Evolutionary conservation across 2,329 filamentous ascomycete species (phyloP).

Genomic region (Trichoderma oligosporum): DNA sequence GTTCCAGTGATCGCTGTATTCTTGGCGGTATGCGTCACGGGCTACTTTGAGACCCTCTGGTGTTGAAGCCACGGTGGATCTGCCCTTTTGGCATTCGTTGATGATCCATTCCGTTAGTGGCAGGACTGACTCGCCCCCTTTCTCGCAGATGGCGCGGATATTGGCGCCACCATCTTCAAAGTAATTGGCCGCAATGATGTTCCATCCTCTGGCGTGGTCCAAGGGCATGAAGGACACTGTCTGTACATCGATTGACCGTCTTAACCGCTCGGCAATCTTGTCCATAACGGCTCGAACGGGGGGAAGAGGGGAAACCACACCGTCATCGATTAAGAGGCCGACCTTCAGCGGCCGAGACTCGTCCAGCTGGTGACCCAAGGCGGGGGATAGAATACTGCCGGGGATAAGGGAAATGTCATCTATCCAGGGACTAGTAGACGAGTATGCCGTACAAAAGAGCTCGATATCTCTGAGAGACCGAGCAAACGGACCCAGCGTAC

Average conservation of each 20-base stretch:
- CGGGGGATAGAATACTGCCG: conserved; percentile 5
- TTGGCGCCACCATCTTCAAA: conserved; percentile 78
- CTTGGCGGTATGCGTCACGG: conserved; percentile 79
- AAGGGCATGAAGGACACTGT: conserved; percentile 53
- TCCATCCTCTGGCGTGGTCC: conserved; percentile 67
- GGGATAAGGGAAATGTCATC: conserved; percentile 95
- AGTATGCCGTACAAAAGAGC: conserved; percentile 39
- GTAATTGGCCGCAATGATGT: conserved; percentile 97
- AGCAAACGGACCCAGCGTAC: conserved; percentile 54
- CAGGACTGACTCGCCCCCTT: conserved; percentile 68
- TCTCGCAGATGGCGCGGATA: conserved; percentile 68
- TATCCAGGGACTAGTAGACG: conserved; percentile 61
- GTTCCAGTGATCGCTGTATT: conserved; percentile 66
- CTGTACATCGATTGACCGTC: conserved; percentile 81
- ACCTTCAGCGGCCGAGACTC: conserved; percentile 68
- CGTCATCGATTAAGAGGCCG: conserved; percentile 90
- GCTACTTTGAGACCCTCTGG: conserved; percentile 86
- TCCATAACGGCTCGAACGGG: conserved; percentile 88
- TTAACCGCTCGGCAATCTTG: conserved; percentile 93
- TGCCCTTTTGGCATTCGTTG: conserved; percentile 12
- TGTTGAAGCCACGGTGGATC: conserved; percentile 58
- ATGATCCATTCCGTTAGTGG: conserved; percentile 17
- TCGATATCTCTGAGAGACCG: conserved; percentile 13
- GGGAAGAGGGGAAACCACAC: conserved; percentile 76
- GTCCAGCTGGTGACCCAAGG: conserved; percentile 8